These are phyloP conservation scores for Globisporangium sylvaticum DNA, from an alignment of 352 stramenopile genomes.

Conservation along the genomic window DNA sequence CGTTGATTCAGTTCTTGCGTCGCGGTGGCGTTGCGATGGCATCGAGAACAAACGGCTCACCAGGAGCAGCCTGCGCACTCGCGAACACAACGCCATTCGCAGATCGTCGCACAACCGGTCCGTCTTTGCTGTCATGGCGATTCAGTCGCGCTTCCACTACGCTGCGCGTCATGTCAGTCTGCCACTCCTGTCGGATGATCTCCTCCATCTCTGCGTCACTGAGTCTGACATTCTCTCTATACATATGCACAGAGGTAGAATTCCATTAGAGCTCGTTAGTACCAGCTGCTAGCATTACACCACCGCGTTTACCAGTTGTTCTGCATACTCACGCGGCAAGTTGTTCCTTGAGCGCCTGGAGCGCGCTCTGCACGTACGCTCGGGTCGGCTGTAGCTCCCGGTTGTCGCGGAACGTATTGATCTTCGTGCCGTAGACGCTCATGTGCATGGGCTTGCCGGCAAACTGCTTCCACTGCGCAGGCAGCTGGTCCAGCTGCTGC, in stretches of 20 bases:
- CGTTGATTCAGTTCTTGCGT: conserved; percentile 15
- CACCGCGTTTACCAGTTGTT: too few relatives aligned
- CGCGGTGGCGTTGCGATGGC: conserved; percentile 24
- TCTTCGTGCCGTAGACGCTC: conserved; percentile 50
- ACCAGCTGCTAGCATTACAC: too few relatives aligned
- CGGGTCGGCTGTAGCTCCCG: conserved; percentile 34
- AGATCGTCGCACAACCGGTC: conserved; percentile 50
- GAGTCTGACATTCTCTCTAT: conserved; percentile 24
- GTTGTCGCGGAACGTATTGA: conserved; percentile 68
- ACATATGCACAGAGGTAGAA: background rate
- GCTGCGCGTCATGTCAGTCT: conserved; percentile 48
- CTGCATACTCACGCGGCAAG: conserved; percentile 27
- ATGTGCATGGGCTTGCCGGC: conserved; percentile 51
- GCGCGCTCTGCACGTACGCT: conserved; percentile 43
- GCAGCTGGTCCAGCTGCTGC: conserved; percentile 48
- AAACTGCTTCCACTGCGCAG: conserved; percentile 37
- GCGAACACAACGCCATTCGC: conserved; percentile 48
- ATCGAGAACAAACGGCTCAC: conserved; percentile 28
- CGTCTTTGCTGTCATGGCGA: conserved; percentile 48
- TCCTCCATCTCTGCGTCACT: conserved; percentile 40
- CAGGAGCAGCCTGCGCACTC: conserved; percentile 18
- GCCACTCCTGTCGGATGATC: conserved; percentile 61
- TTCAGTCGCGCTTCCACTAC: conserved; percentile 57
- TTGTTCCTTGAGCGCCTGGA: conserved; percentile 35
- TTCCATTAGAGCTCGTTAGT: background rate